A percentile compares a stretch with the other conserved stretches of the same genome.
Conservation (phyloP, 768 basidiomycete species). For the Ramaria sp. region DNA sequence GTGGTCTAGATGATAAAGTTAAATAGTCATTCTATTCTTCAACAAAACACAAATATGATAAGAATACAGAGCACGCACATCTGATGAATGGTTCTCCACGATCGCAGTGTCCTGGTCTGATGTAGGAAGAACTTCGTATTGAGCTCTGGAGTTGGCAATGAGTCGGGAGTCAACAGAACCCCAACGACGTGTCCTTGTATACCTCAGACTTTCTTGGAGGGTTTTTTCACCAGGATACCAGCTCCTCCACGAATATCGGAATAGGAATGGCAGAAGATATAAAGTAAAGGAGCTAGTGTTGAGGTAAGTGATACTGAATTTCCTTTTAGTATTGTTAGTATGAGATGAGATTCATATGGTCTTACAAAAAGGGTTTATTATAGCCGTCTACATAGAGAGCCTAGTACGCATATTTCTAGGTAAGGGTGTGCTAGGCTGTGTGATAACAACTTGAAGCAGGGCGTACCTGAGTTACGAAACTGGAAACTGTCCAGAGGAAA, state of each 20-base stretch:
- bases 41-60: background rate
- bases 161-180: too few relatives aligned
- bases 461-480: constrained; percentile 73
- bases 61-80: background rate
- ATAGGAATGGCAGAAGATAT: constrained; percentile 59
- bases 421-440: background rate
- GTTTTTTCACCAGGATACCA: background rate
- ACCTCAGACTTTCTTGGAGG: background rate
- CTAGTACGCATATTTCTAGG: constrained; percentile 14
- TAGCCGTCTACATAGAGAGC: constrained; percentile 54
- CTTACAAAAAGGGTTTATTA: constrained; percentile 83
- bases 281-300: constrained; percentile 83
- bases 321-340: background rate
- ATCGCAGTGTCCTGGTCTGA: background rate
- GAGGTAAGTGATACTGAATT: constrained; percentile 72
- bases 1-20: background rate
- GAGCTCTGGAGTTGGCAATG: background rate
- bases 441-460: background rate
- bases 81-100: background rate
- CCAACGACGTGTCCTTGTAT: background rate
- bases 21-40: background rate
- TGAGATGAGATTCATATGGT: constrained; percentile 10
- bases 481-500: constrained; percentile 79
- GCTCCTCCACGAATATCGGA: constrained; percentile 24
- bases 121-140: background rate